These are phyloP conservation scores for Volvox carteri DNA, from an alignment of 163 green algal genomes.

Conservation along the genomic window DNA sequence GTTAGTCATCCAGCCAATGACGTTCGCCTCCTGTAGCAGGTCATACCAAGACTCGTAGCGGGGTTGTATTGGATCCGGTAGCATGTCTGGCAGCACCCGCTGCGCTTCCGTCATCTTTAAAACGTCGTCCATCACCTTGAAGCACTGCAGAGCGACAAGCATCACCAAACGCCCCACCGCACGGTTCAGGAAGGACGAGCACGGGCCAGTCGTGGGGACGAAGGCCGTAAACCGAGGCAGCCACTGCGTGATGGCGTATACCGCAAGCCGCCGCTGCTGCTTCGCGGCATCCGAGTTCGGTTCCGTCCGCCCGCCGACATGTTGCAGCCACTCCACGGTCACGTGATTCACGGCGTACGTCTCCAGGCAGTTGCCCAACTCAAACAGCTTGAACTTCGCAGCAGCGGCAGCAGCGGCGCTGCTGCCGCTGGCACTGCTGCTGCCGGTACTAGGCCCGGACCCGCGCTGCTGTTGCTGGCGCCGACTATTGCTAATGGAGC, in stretches of 20 bases:
- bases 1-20: not conserved
- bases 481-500: not conserved
- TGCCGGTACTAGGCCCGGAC: no score
- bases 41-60: not conserved
- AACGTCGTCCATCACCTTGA: not conserved
- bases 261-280: conserved; percentile 1
- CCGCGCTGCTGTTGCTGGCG: not conserved
- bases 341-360: not conserved
- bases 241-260: not conserved
- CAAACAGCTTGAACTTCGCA: not conserved
- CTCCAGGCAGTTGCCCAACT: not conserved
- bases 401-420: no score
- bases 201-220: not conserved
- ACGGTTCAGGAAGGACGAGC: not conserved
- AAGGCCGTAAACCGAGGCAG: not conserved
- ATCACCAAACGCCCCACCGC: not conserved
- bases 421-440: not conserved
- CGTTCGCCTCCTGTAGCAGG: not conserved
- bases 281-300: not conserved
- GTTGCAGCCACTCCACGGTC: not conserved
- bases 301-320: not conserved
- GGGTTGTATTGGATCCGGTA: not conserved
- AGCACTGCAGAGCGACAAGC: not conserved
- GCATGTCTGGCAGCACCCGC: not conserved
- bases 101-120: not conserved